A percentile compares a stretch with the other conserved stretches of the same genome.
Evolutionary conservation across 192 early-diverging fungal species (phyloP).

Genomic region (Dissophora globulifera): DNA sequence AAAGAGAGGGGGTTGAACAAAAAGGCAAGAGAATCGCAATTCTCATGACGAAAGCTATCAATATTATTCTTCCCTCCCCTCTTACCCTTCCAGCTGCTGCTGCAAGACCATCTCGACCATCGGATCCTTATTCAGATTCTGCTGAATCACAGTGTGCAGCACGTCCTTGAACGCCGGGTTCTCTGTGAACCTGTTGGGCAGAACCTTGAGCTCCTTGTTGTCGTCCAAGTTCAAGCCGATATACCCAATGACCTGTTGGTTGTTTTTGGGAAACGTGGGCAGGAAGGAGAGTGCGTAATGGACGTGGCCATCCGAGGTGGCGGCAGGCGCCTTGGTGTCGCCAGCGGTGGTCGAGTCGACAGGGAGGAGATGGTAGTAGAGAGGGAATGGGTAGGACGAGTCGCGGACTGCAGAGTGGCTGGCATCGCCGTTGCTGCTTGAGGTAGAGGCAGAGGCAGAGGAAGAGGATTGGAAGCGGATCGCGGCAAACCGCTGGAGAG

Average conservation of each 20-base stretch:
- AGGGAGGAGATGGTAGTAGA: conserved; percentile 40
- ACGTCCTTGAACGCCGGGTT: conserved; percentile 37
- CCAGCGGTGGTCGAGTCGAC: neutral
- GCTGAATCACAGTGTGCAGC: conserved; percentile 21
- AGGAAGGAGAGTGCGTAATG: conserved; percentile 44
- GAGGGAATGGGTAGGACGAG: conserved; percentile 36
- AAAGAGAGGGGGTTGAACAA: neutral
- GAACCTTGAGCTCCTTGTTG: neutral
- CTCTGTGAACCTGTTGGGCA: conserved; percentile 39
- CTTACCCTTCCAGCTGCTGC: conserved; percentile 49
- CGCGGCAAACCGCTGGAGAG: neutral
- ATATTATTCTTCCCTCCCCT: too few relatives aligned
- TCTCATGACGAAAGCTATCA: too few relatives aligned
- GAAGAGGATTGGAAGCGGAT: conserved; percentile 16
- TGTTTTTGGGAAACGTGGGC: conserved; percentile 15
- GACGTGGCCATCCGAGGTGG: neutral
- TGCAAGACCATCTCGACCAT: conserved; percentile 31
- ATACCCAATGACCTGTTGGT: conserved; percentile 34
- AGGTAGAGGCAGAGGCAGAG: too few relatives aligned
- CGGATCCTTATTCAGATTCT: conserved; percentile 24
- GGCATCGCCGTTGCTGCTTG: too few relatives aligned
- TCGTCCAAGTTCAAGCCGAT: neutral
- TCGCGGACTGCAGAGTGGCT: conserved; percentile 16
- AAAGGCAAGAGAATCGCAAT: too few relatives aligned
- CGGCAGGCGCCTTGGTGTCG: neutral